Evolutionary conservation across 371 early-diverging fungal species (phyloP), one percentile per base, ranked within the genome.

Genomic region (Sanchytrium tribonematis): DNA sequence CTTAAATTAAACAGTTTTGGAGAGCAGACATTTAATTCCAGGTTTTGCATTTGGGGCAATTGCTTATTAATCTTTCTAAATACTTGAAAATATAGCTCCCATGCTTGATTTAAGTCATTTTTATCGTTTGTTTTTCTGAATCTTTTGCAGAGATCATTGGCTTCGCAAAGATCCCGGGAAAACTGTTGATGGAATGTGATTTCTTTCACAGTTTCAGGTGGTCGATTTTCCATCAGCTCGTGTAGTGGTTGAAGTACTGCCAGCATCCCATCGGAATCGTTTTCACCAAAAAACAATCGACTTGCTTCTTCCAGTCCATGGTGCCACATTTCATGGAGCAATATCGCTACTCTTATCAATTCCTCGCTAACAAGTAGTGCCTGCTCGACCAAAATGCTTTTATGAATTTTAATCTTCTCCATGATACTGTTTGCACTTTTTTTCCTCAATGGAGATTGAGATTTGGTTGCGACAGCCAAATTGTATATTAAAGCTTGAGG

Each of bases 291-390:
- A 73, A 89, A 94, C 17, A 87, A 79, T 48, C 88, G 75, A 0
- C 90, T 90, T 0, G 94, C 93, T 71, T 91, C 92, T 74, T 91
- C 90, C 22, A 97, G 76, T 0, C 92, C 92, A 73, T 96, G 93
- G 69, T 88, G 87, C 97, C 98, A 97, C 90, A 91, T 87, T 79
- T 97, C 98, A 69, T 91, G 90, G 90, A 93, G 92, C 31, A 94
- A 74, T 69, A 95, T 89, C 22, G 98, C 92, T 17, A 93, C 91
- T 29, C 97, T 87, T 72, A 96, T 93, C 22, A 97, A 85, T 71
- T 97, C 98, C 73, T 91, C 88, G 75, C 91, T 89, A 48, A 97
- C 96, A 68, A 96, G 77, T 29, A 93, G 77, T 0, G 94, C 93
- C 79, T 93, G 93, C 70, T 93, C 92, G 1, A 97, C 94, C 30